A percentile compares a stretch with the other conserved stretches of the same genome.
These are phyloP conservation scores for Penicillium angulare DNA, from an alignment of 495 filamentous ascomycete genomes.

Conservation along the genomic window DNA sequence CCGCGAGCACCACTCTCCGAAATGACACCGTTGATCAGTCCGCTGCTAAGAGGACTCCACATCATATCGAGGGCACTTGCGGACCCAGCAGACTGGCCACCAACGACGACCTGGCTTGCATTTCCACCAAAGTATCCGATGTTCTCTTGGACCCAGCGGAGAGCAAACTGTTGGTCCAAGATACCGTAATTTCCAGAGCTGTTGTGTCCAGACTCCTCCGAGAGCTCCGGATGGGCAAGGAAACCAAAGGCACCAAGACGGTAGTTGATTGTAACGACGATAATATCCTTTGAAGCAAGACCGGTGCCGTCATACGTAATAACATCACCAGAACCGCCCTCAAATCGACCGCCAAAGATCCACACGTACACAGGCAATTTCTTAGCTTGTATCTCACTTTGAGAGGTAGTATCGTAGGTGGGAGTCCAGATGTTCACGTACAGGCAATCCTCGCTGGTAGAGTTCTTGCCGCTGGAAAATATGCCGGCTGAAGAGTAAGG, in stretches of 20 bases:
- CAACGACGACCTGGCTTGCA: conserved; percentile 38
- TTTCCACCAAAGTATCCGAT: conserved; percentile 46
- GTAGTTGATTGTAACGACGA: neutral
- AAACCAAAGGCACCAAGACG: neutral
- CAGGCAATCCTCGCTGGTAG: conserved; percentile 26
- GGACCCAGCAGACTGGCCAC: conserved; percentile 50
- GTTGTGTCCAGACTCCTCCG: conserved; percentile 25
- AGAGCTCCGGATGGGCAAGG: conserved; percentile 23
- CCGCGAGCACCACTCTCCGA: conserved; percentile 17
- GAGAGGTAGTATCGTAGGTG: neutral
- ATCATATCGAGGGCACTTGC: conserved; percentile 30
- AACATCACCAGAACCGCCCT: conserved; percentile 23
- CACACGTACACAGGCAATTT: conserved; percentile 24
- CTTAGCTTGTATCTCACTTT: neutral
- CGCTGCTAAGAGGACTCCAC: conserved; percentile 11
- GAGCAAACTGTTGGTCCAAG: conserved; percentile 37
- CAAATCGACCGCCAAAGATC: conserved; percentile 26
- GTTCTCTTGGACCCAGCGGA: conserved; percentile 45
- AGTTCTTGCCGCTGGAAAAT: conserved; percentile 7
- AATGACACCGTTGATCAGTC: conserved; percentile 10
- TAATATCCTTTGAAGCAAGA: neutral
- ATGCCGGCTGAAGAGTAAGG: conserved; percentile 13
- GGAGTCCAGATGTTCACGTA: conserved; percentile 20
- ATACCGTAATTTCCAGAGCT: conserved; percentile 38
- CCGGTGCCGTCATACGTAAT: neutral